A percentile compares a stretch with the other conserved stretches of the same genome.
Evolutionary conservation across 352 stramenopile genomes (phyloP).

Genomic region (Globisporangium rhizosaccharum): DNA sequence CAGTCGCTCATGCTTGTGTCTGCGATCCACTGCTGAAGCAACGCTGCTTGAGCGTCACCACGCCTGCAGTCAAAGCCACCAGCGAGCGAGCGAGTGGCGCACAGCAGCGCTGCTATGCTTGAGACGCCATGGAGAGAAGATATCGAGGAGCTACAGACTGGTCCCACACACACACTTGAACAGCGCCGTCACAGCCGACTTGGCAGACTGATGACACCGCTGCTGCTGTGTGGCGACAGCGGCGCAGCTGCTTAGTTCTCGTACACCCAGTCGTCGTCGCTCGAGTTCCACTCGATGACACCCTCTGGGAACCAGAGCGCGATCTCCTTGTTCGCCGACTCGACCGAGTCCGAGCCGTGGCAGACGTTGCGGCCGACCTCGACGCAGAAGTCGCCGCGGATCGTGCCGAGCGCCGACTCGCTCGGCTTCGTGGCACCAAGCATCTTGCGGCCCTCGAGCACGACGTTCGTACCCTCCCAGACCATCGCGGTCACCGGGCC

Average conservation of each 20-base stretch:
- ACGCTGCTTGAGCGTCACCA: too few species aligned
- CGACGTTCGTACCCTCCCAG: constrained; percentile 91
- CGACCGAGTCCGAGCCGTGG: constrained; percentile 89
- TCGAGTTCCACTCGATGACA: constrained; percentile 76
- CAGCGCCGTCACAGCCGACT: not conserved
- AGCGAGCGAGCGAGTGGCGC: too few species aligned
- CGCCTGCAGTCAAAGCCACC: too few species aligned
- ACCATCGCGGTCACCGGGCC: constrained; percentile 95
- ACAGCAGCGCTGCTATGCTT: too few species aligned
- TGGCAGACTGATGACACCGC: not conserved
- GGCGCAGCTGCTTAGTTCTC: constrained; percentile 79
- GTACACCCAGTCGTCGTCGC: constrained; percentile 94
- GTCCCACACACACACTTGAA: too few species aligned
- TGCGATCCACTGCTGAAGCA: too few species aligned
- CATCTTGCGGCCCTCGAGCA: constrained; percentile 94
- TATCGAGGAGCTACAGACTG: too few species aligned
- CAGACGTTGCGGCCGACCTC: constrained; percentile 90
- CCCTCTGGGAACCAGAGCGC: constrained; percentile 86
- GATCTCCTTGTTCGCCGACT: constrained; percentile 91
- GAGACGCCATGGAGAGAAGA: too few species aligned
- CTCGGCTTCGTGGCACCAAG: constrained; percentile 94
- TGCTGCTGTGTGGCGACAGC: not conserved
- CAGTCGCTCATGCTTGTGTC: too few species aligned
- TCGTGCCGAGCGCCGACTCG: constrained; percentile 87
- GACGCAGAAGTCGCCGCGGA: constrained; percentile 93